These are phyloP conservation scores for Biancaea sappan DNA, from an alignment of 306 rosid genomes.

Conservation along the genomic window DNA sequence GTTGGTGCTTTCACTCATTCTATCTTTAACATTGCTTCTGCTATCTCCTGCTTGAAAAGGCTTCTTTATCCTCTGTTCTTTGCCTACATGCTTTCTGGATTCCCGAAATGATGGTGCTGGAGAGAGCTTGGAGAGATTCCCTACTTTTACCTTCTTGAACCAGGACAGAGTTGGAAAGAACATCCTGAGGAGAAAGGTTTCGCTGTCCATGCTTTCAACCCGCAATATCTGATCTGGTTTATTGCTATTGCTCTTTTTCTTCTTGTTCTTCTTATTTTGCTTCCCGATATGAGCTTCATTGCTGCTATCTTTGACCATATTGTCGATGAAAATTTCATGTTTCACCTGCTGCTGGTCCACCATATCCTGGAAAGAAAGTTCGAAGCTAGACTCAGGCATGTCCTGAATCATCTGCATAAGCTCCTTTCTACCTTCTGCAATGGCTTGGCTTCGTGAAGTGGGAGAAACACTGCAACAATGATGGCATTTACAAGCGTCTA, in stretches of 20 bases:
- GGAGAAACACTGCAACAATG: conserved; percentile 31
- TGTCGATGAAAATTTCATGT: conserved; percentile 26
- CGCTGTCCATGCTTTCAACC: conserved; percentile 62
- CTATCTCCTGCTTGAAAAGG: conserved; percentile 28
- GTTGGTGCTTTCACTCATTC: conserved; percentile 29
- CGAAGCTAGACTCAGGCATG: conserved; percentile 63
- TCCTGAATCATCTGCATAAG: conserved; percentile 57
- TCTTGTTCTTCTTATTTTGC: conserved; percentile 36
- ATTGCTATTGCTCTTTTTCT: background rate
- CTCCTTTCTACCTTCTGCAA: conserved; percentile 55
- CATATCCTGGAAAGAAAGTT: conserved; percentile 75
- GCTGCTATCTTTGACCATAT: background rate
- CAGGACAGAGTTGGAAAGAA: conserved; percentile 61
- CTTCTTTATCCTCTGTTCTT: conserved; percentile 36
- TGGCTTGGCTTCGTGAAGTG: conserved; percentile 39
- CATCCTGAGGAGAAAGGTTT: conserved; percentile 60
- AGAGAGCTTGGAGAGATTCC: conserved; percentile 44
- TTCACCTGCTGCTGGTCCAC: conserved; percentile 41
- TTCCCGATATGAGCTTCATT: conserved; percentile 30
- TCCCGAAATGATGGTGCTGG: conserved; percentile 26
- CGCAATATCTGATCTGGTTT: conserved; percentile 48
- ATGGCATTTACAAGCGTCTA: conserved; percentile 39
- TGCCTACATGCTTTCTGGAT: conserved; percentile 30
- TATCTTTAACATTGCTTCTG: conserved; percentile 25
- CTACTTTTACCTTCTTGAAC: conserved; percentile 51